Percentiles rank a stretch among this genome's conserved stretches.
These are phyloP conservation scores for Leccinum variicolor DNA, from an alignment of 768 basidiomycete genomes.

Conservation along the genomic window DNA sequence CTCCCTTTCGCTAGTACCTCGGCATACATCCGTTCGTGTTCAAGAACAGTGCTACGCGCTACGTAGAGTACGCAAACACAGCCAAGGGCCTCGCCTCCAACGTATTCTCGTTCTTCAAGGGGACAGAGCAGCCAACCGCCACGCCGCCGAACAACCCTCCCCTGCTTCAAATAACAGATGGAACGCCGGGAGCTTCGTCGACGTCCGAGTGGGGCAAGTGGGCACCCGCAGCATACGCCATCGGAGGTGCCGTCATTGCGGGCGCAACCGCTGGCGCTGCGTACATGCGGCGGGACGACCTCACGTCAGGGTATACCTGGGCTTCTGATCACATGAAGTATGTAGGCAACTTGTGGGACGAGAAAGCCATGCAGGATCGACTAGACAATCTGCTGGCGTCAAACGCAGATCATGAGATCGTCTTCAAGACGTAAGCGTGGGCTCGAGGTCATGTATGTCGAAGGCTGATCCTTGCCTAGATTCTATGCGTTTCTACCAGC, in stretches of 20 bases:
- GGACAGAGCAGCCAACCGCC: constrained; percentile 37
- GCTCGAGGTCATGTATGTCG: neutral
- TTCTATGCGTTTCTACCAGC: constrained; percentile 81
- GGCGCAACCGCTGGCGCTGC: constrained; percentile 84
- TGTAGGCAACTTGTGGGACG: constrained; percentile 84
- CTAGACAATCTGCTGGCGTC: constrained; percentile 60
- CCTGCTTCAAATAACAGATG: constrained; percentile 32
- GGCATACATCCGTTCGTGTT: constrained; percentile 85
- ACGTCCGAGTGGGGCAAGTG: constrained; percentile 53
- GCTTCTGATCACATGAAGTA: constrained; percentile 89
- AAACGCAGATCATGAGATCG: constrained; percentile 58
- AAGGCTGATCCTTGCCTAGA: constrained; percentile 36
- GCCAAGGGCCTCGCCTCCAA: constrained; percentile 65
- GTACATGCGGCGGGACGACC: constrained; percentile 76
- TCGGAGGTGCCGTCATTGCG: constrained; percentile 73
- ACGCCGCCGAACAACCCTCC: constrained; percentile 23
- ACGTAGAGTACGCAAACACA: constrained; percentile 61
- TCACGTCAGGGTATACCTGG: constrained; percentile 68
- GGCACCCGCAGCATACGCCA: constrained; percentile 66
- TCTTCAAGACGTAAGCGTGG: constrained; percentile 66
- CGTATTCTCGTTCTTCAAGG: constrained; percentile 52
- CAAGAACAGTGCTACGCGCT: constrained; percentile 79
- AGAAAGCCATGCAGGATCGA: constrained; percentile 54
- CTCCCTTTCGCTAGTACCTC: constrained; percentile 55
- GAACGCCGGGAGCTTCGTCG: constrained; percentile 12